Percentiles rank a stretch among this genome's conserved stretches.
Evolutionary conservation across 768 basidiomycete genomes (phyloP).

Genomic region (Mycena albidolilacea): DNA sequence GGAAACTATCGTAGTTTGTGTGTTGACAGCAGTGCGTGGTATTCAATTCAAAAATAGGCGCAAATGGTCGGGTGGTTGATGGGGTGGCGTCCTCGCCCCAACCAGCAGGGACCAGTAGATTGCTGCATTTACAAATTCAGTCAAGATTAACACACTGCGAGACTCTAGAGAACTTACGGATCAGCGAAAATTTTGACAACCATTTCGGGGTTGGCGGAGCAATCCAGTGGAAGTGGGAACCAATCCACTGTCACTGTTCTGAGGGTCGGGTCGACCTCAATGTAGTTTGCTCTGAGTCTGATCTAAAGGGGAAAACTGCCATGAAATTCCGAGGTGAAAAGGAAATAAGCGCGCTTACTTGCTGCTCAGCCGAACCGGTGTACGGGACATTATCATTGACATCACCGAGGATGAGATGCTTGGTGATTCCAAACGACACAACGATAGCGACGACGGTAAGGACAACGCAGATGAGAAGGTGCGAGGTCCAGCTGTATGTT

Average conservation of each 20-base stretch:
- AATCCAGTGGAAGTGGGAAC: not conserved
- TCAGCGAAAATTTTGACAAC: conserved; percentile 18
- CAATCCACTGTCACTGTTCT: conserved; percentile 20
- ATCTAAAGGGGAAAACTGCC: not conserved
- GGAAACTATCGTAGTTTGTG: conserved; percentile 11
- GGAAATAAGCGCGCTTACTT: not conserved
- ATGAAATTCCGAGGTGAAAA: not conserved
- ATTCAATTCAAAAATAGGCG: conserved; percentile 11
- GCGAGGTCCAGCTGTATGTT: not conserved
- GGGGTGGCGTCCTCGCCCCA: not conserved
- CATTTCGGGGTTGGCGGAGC: not conserved
- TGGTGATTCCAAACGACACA: conserved; percentile 4
- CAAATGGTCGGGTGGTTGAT: not conserved
- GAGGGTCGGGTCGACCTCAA: conserved; percentile 10
- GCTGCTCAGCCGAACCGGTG: not conserved
- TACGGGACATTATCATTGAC: conserved; percentile 10
- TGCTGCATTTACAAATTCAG: not conserved
- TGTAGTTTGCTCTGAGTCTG: conserved; percentile 6
- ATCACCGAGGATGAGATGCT: conserved; percentile 14
- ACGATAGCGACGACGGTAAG: not conserved
- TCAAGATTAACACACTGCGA: not conserved
- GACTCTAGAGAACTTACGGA: not conserved
- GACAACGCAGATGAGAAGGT: not conserved
- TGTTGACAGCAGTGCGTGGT: not conserved
- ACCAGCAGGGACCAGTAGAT: not conserved